Base-by-base conservation (phyloP, 108 stramenopile species). In the Skeletonema costatum region DNA sequence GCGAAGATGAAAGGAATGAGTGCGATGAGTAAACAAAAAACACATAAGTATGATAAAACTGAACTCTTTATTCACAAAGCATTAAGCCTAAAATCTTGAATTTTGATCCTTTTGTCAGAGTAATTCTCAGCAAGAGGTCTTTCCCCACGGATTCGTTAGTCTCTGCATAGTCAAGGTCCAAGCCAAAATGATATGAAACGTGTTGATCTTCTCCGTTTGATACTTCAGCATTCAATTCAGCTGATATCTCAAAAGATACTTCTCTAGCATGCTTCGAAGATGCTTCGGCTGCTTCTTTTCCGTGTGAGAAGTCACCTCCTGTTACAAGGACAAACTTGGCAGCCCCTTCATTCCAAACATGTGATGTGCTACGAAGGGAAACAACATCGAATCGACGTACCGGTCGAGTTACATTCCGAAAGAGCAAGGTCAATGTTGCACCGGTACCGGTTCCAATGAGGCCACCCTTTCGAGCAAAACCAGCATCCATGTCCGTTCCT, bases 61-160 rank as follows among this genome's bases (percentile, higher is more conserved):
- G 32, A 32, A 65, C 32, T 30, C 6, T 32, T 58, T 72, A 82
- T 58, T 82, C 81, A 53, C 81, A 82, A 11, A 82, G 75, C 81
- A 82, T 82, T 13, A 82, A 46, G 5, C 81, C 81, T 72, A 82
- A 71, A 38, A 82, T 76, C 75, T 82, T 82, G 71, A 82, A 82
- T 71, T 75, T 71, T 63, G 51, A 36, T 36, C 81, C 81, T 46
- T 76, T 72, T 11, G 75, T 72, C 46, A 82, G 32, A 50, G 46
- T 68, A 38, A 82, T 76, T 60, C 75, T 72, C 66, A 82, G 50
- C 66, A 82, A 68, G 19, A 82, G 58, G 62, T 82, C 81, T 16
- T 70, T 71, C 2, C 81, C 81, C 29, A 74, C 19, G 35, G 60
- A 48, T 21, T 50, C 75, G 29, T 59, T 38, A 58, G 75, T 72